Evolutionary conservation across 768 basidiomycete species (phyloP), one percentile per base, ranked within the genome.

Genomic region (Amylocystis lapponica): DNA sequence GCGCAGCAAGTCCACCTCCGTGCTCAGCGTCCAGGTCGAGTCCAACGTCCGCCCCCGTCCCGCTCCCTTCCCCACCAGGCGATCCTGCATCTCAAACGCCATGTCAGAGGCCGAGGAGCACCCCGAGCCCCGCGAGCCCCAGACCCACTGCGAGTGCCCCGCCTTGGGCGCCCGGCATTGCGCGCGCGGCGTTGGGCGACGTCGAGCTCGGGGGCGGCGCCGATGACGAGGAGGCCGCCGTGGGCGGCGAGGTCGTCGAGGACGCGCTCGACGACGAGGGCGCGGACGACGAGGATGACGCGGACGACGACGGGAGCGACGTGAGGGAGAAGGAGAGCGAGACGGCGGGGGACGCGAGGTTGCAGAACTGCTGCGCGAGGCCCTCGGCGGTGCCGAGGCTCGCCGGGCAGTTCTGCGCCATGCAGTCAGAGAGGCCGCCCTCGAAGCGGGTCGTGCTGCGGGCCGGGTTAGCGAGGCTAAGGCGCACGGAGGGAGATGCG

Each of bases 281-380:
- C 39, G 41, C 35, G n/a, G 49, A 33, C 39, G 52, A 48, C 39
- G 53, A 45, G 49, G 46, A 47, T 37, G 26, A 46, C 16, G 47
- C 13, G 5, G 34, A 19, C n/a, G 41, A 32, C 12, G 41, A 30
- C 5, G 41, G 29, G 23, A 42, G 51, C 2, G 63, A 50, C 13
- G 64, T 27, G 8, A 49, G 45, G 11, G 67, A 63, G 55, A 71
- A 72, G 1, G 64, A 50, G 30, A 72, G 55, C 2, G 65, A 60
- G 4, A 65, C 59, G 21, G 61, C 62, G 10, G 60, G 43, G 21
- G 58, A 60, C 7, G 68, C 67, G 38, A 69, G 34, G 16, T 67
- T 62, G 52, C 76, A 78, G 55, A 76, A 76, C 48, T 65, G 62
- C 47, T 74, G 66, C 1, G 74, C 68, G 25, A 78, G 64, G 13